Evolutionary conservation across 2,329 filamentous ascomycete species (phyloP).

Genomic region (Epichloe hybrida): DNA sequence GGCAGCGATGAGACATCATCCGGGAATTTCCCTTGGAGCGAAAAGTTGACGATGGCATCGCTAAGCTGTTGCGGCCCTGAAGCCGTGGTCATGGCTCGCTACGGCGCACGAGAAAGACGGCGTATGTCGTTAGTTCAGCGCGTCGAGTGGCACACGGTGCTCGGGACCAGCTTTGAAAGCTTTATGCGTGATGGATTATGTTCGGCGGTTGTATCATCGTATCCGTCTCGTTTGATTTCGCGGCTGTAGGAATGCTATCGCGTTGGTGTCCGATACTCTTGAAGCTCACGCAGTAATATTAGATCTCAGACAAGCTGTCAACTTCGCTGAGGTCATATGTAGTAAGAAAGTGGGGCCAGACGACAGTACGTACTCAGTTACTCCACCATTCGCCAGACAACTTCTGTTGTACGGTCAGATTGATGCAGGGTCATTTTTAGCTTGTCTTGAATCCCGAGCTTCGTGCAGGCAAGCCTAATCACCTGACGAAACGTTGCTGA

Average conservation of each 20-base stretch:
- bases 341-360: background rate
- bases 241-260: background rate
- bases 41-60: conserved; percentile 27
- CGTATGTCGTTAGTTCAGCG: background rate
- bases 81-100: conserved; percentile 17
- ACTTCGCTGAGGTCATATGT: background rate
- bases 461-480: conserved; percentile 1
- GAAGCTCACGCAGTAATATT: background rate
- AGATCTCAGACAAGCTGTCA: conserved; percentile 2
- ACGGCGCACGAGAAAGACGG: background rate
- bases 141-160: background rate
- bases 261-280: background rate
- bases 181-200: background rate
- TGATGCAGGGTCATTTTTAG: background rate
- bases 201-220: background rate
- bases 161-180: background rate
- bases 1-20: conserved; percentile 23
- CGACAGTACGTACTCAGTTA: background rate
- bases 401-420: background rate
- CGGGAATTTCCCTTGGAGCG: conserved; percentile 27
- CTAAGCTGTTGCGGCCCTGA: conserved; percentile 21
- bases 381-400: background rate
- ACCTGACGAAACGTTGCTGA: background rate
- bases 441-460: background rate
- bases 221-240: background rate